Conservation (phyloP, 306 rosid species). For the Cucumis cinereus region DNA sequence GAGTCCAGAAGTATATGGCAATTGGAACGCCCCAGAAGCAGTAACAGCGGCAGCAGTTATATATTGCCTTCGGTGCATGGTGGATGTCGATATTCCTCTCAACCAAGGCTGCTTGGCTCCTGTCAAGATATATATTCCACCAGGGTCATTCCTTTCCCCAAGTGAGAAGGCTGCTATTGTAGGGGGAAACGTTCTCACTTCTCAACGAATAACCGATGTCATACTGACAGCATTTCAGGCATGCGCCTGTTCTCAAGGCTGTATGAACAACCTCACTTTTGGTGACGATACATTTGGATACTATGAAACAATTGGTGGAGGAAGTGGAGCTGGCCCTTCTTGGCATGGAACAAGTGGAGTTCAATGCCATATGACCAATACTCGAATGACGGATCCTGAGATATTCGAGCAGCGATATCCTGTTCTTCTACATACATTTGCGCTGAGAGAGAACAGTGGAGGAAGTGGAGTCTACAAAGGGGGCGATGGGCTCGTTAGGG, state of each 20-base stretch:
- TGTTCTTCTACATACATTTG: slow-evolving; percentile 64
- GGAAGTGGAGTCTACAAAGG: slow-evolving; percentile 68
- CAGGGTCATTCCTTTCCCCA: slow-evolving; percentile 86
- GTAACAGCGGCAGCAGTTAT: slow-evolving; percentile 94
- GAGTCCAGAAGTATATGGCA: slow-evolving; percentile 85
- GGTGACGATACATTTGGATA: slow-evolving; percentile 90
- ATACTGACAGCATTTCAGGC: slow-evolving; percentile 85
- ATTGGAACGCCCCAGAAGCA: slow-evolving; percentile 94
- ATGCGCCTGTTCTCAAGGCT: slow-evolving; percentile 96
- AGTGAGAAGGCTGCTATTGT: slow-evolving; percentile 88
- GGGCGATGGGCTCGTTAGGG: slow-evolving; percentile 80
- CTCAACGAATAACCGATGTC: slow-evolving; percentile 90
- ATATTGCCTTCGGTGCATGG: slow-evolving; percentile 78
- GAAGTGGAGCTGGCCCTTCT: slow-evolving; percentile 87
- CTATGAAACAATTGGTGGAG: slow-evolving; percentile 95
- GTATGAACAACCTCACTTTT: slow-evolving; percentile 94
- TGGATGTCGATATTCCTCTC: slow-evolving; percentile 83
- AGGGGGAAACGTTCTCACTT: slow-evolving; percentile 87
- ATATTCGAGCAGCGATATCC: slow-evolving; percentile 89
- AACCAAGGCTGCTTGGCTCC: slow-evolving; percentile 99
- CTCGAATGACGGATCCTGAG: slow-evolving; percentile 91
- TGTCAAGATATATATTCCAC: slow-evolving; percentile 74
- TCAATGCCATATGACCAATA: slow-evolving; percentile 95
- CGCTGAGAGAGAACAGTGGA: slow-evolving; percentile 66
- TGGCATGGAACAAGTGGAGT: slow-evolving; percentile 94